Percentiles rank a stretch among this genome's conserved stretches.
Conservation (phyloP, 1,284 basidiomycete genomes). For the Microbotryum violaceum region DNA sequence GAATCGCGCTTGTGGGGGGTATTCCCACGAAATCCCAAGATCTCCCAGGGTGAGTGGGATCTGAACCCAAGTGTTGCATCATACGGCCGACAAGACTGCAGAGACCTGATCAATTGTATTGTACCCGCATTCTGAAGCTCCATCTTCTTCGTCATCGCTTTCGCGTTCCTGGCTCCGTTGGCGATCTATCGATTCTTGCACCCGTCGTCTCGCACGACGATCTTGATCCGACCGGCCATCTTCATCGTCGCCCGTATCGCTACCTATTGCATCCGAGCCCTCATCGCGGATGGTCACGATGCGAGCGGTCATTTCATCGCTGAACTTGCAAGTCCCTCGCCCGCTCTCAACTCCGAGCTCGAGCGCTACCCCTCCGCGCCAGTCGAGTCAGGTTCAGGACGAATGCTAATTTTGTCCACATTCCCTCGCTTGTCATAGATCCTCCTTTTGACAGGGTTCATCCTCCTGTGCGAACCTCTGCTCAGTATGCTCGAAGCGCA, state of each 20-base stretch:
- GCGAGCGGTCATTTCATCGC: slow-evolving; percentile 6
- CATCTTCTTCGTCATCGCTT: slow-evolving; percentile 16
- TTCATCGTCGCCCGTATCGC: slow-evolving; percentile 22
- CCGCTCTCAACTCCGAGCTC: not conserved
- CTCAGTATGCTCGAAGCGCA: slow-evolving; percentile 14
- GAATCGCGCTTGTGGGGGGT: too few species aligned
- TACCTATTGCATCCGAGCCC: slow-evolving; percentile 29
- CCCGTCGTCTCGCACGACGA: slow-evolving; percentile 7
- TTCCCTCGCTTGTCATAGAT: not conserved
- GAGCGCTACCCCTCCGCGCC: not conserved
- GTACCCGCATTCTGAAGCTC: slow-evolving; percentile 2
- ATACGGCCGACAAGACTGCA: too few species aligned
- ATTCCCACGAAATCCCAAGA: too few species aligned
- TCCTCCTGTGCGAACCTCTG: slow-evolving; percentile 17
- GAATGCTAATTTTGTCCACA: not conserved
- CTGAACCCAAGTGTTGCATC: too few species aligned
- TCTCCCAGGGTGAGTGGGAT: too few species aligned
- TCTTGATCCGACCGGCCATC: slow-evolving; percentile 27
- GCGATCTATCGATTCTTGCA: slow-evolving; percentile 11
- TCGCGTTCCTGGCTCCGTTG: slow-evolving; percentile 20
- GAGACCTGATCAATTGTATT: too few species aligned
- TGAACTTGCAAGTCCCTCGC: slow-evolving; percentile 9
- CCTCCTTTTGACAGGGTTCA: slow-evolving; percentile 18
- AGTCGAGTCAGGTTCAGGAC: not conserved
- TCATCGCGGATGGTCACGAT: not conserved